Conservation (phyloP, 2,329 filamentous ascomycete genomes). For the Colletotrichum sublineola region DNA sequence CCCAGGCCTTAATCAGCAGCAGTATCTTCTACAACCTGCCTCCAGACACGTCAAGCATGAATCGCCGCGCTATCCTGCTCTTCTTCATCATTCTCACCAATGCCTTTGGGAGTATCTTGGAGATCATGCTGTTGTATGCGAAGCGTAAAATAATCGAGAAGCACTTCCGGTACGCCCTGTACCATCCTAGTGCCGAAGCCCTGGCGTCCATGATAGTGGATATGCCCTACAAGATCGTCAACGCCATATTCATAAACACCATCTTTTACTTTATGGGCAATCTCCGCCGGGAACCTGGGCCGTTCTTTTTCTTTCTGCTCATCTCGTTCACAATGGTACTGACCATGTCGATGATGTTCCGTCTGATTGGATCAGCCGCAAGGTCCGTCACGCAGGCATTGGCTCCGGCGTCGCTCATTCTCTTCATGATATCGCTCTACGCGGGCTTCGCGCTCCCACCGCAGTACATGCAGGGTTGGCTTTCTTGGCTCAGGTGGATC, state of each 20-base stretch:
- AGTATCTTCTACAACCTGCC: slow-evolving; percentile 64
- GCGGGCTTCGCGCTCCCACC: slow-evolving; percentile 62
- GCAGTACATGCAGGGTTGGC: slow-evolving; percentile 60
- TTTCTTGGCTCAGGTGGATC: slow-evolving; percentile 75
- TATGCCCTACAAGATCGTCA: slow-evolving; percentile 51
- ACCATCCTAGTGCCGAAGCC: slow-evolving; percentile 54
- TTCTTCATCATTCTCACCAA: slow-evolving; percentile 70
- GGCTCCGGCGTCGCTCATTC: slow-evolving; percentile 64
- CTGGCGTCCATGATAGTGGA: slow-evolving; percentile 48
- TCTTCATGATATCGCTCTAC: slow-evolving; percentile 58
- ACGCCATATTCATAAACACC: slow-evolving; percentile 54
- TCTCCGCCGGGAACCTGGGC: slow-evolving; percentile 62
- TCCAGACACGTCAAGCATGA: slow-evolving; percentile 59
- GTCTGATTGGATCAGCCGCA: slow-evolving; percentile 55
- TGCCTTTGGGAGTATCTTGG: slow-evolving; percentile 57
- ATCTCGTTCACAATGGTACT: slow-evolving; percentile 71
- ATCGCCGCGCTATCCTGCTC: slow-evolving; percentile 60
- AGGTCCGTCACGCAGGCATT: slow-evolving; percentile 66
- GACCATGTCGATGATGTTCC: slow-evolving; percentile 77
- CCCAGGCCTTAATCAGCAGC: slow-evolving; percentile 65
- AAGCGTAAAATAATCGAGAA: slow-evolving; percentile 56
- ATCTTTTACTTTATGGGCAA: slow-evolving; percentile 59
- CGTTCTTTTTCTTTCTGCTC: slow-evolving; percentile 76
- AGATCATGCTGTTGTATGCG: slow-evolving; percentile 55
- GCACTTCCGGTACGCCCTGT: slow-evolving; percentile 56